phyloP scores from a whole-genome alignment of 768 basidiomycete genomes.

The Suillus subalutaceus region DNA sequence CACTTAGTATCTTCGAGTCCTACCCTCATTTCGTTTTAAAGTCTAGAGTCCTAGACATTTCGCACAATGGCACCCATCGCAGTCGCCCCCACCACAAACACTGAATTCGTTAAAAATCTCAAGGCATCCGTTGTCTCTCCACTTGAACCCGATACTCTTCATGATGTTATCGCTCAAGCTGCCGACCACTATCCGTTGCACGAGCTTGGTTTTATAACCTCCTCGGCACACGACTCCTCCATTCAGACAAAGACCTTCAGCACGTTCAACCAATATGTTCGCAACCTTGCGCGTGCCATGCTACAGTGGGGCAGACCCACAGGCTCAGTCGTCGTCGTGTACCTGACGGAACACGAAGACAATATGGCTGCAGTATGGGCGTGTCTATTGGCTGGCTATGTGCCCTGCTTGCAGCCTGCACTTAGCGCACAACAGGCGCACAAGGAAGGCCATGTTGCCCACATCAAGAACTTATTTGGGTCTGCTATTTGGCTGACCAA shows the following conservation, averaged over 20 bases:
- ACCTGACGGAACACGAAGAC: conserved; percentile 36
- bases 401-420: conserved; percentile 36
- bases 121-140: conserved; percentile 4
- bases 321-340: conserved; percentile 29
- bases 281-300: conserved; percentile 25
- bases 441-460: conserved; percentile 31
- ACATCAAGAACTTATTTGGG: conserved; percentile 32
- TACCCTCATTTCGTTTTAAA: background rate
- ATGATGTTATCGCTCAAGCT: conserved; percentile 26
- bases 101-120: conserved; percentile 13
- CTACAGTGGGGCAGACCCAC: conserved; percentile 26
- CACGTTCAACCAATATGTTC: conserved; percentile 21
- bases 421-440: conserved; percentile 36
- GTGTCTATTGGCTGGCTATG: conserved; percentile 31
- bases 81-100: conserved; percentile 14
- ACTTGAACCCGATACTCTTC: conserved; percentile 18
- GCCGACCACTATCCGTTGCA: conserved; percentile 24
- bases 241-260: conserved; percentile 28
- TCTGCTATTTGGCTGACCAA: conserved; percentile 35
- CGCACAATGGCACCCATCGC: conserved; percentile 20
- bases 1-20: background rate
- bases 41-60: background rate
- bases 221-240: conserved; percentile 33
- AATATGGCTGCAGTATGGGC: conserved; percentile 37
- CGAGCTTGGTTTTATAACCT: conserved; percentile 30